These are phyloP conservation scores for Pythium brachiatum DNA, from an alignment of 352 stramenopile species.

Conservation along the genomic window DNA sequence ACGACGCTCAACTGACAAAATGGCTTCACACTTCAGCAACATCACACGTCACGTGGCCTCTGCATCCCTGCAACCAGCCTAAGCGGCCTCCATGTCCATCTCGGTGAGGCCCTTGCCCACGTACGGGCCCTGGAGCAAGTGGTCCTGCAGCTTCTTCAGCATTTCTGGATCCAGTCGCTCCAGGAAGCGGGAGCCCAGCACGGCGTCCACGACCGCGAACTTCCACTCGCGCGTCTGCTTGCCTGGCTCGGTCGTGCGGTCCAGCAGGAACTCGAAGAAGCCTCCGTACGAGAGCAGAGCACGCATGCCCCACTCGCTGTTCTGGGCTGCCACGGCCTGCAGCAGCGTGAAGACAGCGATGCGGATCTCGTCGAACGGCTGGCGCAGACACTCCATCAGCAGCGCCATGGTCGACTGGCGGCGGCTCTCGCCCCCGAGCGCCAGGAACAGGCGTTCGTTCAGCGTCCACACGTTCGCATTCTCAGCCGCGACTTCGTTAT, in stretches of 20 bases:
- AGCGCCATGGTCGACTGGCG: slow-evolving; percentile 56
- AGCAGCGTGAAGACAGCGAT: slow-evolving; percentile 71
- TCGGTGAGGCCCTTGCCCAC: slow-evolving; percentile 42
- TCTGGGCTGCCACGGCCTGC: slow-evolving; percentile 77
- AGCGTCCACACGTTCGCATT: slow-evolving; percentile 68
- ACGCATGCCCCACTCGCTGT: slow-evolving; percentile 73
- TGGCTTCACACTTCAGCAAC: slow-evolving; percentile 18
- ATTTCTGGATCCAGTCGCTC: slow-evolving; percentile 51
- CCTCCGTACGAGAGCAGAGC: slow-evolving; percentile 68
- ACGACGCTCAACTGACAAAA: not conserved
- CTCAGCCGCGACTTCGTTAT: slow-evolving; percentile 39
- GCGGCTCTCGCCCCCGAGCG: slow-evolving; percentile 49
- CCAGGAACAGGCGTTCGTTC: slow-evolving; percentile 63
- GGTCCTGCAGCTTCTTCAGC: slow-evolving; percentile 51
- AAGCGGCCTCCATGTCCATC: slow-evolving; percentile 68
- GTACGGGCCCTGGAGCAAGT: slow-evolving; percentile 65
- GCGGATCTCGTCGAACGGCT: slow-evolving; percentile 83
- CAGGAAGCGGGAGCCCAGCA: slow-evolving; percentile 67
- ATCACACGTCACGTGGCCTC: too few species aligned
- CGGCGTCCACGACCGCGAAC: slow-evolving; percentile 79
- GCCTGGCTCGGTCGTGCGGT: slow-evolving; percentile 76
- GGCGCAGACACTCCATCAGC: slow-evolving; percentile 75
- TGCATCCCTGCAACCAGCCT: not conserved
- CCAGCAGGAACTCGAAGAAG: slow-evolving; percentile 84
- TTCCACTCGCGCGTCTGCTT: slow-evolving; percentile 88